Base-by-base conservation (phyloP, 148 eudicot species). In the Heliosperma pusillum region DNA sequence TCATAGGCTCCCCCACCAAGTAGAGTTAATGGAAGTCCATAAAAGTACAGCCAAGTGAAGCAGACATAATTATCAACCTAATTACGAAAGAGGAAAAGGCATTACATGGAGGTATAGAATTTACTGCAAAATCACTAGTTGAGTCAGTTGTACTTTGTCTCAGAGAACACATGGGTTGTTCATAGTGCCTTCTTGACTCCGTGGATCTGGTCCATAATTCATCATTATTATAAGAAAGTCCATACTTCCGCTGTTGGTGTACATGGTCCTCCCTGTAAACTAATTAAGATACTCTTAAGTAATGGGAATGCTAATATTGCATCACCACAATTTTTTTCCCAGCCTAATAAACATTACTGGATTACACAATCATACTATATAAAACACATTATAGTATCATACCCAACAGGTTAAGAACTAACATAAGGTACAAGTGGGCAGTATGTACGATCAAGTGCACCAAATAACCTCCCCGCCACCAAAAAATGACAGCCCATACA, bases 201-300 rank as follows among this genome's bases (percentile, higher is more conserved):
- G 33, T 50, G 7, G 78, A 72, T 66, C 76, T 78, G 65, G 74
- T 33, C 76, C 72, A 65, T 59, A 76, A 53, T 63, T 73, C 71
- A 73, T 74, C 58, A 50, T 61, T 69, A 40, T n/a, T 68, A 22
- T 64, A 66, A 44, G 82, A 60, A 42, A 70, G 59, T 45, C 73
- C 77, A 30, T 71, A 59, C 50, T 63, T 72, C 74, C 76, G 68
- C 53, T 30, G 72, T 24, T 60, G 78, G 30, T 16, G 71, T 63
- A 42, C 74, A 72, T 62, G 36, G 50, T 79, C 84, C 77, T 75
- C 75, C 92, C 96, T 93, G 91, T 74, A 82, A 86, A 66, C 21
- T 67, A 58, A 66, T 22, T 17, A 25, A 66, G 73, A 69, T 27
- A 66, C 47, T 74, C 33, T 53, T 75, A 62, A 71, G 66, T 4